These are phyloP conservation scores for Exophiala dermatitidis DNA, from an alignment of 2,329 filamentous ascomycete species.

Conservation along the genomic window DNA sequence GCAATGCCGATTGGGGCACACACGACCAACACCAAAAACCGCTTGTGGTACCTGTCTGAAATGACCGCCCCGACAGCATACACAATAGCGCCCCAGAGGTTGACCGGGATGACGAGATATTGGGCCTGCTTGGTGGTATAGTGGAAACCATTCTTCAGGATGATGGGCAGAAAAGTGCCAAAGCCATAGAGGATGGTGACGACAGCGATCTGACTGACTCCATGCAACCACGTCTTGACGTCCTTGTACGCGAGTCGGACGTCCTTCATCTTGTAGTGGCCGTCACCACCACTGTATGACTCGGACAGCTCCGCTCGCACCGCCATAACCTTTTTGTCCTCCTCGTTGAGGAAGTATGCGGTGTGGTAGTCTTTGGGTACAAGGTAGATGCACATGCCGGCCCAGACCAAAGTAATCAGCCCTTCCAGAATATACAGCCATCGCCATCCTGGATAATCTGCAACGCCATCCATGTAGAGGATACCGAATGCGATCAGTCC, in stretches of 20 bases:
- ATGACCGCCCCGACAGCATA: conserved; percentile 29
- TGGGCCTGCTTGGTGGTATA: conserved; percentile 42
- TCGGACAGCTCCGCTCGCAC: conserved; percentile 41
- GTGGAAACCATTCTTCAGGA: conserved; percentile 45
- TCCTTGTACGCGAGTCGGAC: conserved; percentile 44
- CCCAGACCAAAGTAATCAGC: conserved; percentile 7
- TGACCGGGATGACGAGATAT: conserved; percentile 34
- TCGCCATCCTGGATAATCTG: conserved; percentile 34
- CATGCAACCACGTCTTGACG: conserved; percentile 47
- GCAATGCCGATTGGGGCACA: conserved; percentile 31
- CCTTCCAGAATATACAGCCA: conserved; percentile 25
- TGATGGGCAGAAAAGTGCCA: conserved; percentile 51
- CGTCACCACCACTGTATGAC: conserved; percentile 45
- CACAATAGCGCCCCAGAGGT: conserved; percentile 30
- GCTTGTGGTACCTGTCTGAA: conserved; percentile 30
- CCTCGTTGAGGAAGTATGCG: conserved; percentile 33
- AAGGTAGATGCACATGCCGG: conserved; percentile 33
- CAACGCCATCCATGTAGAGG: conserved; percentile 44
- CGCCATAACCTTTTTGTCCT: conserved; percentile 47
- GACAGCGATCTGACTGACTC: conserved; percentile 46
- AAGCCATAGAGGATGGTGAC: conserved; percentile 52
- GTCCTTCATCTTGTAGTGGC: conserved; percentile 48
- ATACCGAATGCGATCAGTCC: conserved; percentile 25
- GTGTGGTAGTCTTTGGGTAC: conserved; percentile 15
- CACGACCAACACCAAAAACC: conserved; percentile 34